A percentile compares a stretch with the other conserved stretches of the same genome.
Evolutionary conservation across 345 rosid genomes (phyloP).

Genomic region (Cardamine chenopodiifolia): DNA sequence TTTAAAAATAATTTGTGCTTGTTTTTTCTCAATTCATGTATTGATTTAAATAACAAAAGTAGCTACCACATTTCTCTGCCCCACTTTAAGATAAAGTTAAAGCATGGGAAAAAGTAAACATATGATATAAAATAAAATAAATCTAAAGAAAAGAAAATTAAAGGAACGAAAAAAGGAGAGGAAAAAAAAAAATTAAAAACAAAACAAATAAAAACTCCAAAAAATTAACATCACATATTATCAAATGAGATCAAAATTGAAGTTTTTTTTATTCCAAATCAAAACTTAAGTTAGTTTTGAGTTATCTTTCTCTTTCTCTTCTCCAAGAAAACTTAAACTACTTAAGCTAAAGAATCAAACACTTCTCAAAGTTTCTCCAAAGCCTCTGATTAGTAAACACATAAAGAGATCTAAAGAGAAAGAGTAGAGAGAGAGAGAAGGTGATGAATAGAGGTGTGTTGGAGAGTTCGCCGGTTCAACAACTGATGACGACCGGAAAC

Average conservation of each 20-base stretch:
- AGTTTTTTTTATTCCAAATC: too few species aligned
- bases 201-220: background rate
- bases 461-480: slow-evolving; percentile 81
- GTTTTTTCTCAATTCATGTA: slow-evolving; percentile 32
- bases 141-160: slow-evolving; percentile 32
- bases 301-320: slow-evolving; percentile 36
- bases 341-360: slow-evolving; percentile 49
- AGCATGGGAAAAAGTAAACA: slow-evolving; percentile 60
- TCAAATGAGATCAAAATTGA: slow-evolving; percentile 37
- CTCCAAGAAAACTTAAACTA: slow-evolving; percentile 42
- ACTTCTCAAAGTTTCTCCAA: slow-evolving; percentile 59
- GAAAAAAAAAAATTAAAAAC: slow-evolving; percentile 44
- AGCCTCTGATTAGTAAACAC: slow-evolving; percentile 50
- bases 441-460: slow-evolving; percentile 72
- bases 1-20: slow-evolving; percentile 24
- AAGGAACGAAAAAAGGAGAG: slow-evolving; percentile 40
- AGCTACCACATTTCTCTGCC: slow-evolving; percentile 64
- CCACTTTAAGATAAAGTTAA: slow-evolving; percentile 94
- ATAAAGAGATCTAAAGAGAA: slow-evolving; percentile 32
- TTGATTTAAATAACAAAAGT: slow-evolving; percentile 48
- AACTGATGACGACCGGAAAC: slow-evolving; percentile 81
- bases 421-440: slow-evolving; percentile 33
- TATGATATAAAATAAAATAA: slow-evolving; percentile 44
- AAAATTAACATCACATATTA: slow-evolving; percentile 34
- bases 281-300: slow-evolving; percentile 27